Evolutionary conservation across 768 basidiomycete species (phyloP), one percentile per base, ranked within the genome.

Genomic region (Lentinula edodes): DNA sequence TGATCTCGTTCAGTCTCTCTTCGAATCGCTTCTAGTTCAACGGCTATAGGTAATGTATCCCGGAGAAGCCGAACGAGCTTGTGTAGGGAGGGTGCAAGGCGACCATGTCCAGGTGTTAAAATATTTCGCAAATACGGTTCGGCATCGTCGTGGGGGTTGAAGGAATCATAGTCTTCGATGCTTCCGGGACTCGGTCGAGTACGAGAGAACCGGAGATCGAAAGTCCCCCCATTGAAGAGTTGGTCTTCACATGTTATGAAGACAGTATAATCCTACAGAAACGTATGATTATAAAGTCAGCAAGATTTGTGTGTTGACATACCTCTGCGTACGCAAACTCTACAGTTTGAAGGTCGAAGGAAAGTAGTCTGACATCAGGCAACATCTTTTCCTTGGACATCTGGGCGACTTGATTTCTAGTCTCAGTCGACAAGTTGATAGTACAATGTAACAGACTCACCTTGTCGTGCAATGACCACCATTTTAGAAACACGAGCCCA

Each of bases 401-500:
- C 70, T 90, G 87, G 5, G 88, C 90, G 43, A 95, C 94, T 93
- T 28, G 2, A 61, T 3, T 53, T 15, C 18, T 13, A 28, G 18
- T 13, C 5, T 43, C 42, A 52, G 52, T 38, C 41, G 52, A n/a
- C 15, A 20, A 55, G 28, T 18, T 16, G n/a, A n/a, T 7, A 3
- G 12, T 23, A 12, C 15, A 15, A 63, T 1, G 23, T 3, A 43
- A 61, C 4, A 10, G 52, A n/a, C 78, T 61, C 69, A 91, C 93
- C 86, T 77, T 95, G 91, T 62, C 92, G 84, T 12, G 93, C 94
- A 60, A 96, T 93, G 32, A 95, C 91, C 12, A 95, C 91, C 83
- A 95, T 93, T 74, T 94, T 95, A 18, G 91, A 92, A 35, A 96
- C 90, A 50, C 90, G 80, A 43, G 91, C 91, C 93, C 94, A 96